These are phyloP conservation scores for Alternaria panax DNA, from an alignment of 2,329 filamentous ascomycete genomes.

Conservation along the genomic window DNA sequence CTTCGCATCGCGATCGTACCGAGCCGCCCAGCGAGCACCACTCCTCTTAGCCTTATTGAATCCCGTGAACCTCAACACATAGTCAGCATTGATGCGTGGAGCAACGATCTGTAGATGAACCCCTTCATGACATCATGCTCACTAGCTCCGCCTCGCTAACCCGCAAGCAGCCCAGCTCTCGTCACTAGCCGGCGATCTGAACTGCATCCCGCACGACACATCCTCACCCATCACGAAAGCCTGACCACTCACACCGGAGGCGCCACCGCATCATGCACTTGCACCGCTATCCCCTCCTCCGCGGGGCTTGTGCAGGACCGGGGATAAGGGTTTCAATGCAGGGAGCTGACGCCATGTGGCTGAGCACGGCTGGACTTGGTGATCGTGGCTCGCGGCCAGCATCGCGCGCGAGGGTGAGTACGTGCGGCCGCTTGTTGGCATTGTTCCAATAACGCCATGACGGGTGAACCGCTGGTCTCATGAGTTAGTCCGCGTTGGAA, in stretches of 20 bases:
- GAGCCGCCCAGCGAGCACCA: background rate
- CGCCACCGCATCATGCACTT: background rate
- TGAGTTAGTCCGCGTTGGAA: background rate
- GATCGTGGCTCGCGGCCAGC: background rate
- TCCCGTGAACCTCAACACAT: background rate
- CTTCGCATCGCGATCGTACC: background rate
- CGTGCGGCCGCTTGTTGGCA: background rate
- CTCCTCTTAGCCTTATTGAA: background rate
- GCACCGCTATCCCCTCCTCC: background rate
- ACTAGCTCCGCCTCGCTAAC: background rate
- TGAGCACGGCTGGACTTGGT: background rate
- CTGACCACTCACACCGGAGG: background rate
- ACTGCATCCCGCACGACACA: background rate
- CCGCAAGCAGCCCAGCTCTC: background rate
- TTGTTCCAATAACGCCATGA: background rate
- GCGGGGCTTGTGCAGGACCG: background rate
- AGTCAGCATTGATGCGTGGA: background rate
- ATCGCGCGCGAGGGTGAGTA: background rate
- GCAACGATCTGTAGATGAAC: background rate
- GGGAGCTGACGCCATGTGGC: background rate
- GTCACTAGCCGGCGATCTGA: background rate
- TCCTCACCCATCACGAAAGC: slow-evolving; percentile 1
- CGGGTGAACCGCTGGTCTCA: background rate
- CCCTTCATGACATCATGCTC: background rate
- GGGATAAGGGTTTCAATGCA: slow-evolving; percentile 2